These are phyloP conservation scores for Aureobasidium zeae DNA, from an alignment of 2,329 filamentous ascomycete species.

Conservation along the genomic window DNA sequence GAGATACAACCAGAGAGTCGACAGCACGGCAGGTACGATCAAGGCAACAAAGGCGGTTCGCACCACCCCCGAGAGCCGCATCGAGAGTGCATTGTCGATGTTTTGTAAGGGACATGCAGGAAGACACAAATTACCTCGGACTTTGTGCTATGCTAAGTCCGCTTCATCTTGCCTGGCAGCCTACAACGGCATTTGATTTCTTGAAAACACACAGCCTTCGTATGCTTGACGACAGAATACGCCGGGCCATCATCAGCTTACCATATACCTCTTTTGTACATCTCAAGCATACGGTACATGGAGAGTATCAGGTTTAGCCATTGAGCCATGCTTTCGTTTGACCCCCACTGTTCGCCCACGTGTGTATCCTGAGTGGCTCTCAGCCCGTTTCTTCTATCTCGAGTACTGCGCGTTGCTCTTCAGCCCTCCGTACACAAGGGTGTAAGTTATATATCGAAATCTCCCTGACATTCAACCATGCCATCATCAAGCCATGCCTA, in stretches of 20 bases:
- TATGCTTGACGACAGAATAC: no score
- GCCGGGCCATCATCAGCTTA: no score
- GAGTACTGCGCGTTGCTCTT: not conserved
- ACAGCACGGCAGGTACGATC: slow-evolving; percentile 57
- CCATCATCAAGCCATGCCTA: slow-evolving; percentile 1
- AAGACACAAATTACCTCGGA: slow-evolving; percentile 8
- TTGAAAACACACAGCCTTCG: no score
- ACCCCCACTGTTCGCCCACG: slow-evolving; percentile 8
- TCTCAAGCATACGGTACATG: no score
- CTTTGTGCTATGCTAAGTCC: slow-evolving; percentile 6
- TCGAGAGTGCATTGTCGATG: slow-evolving; percentile 26
- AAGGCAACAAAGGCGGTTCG: slow-evolving; percentile 41
- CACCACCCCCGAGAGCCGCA: slow-evolving; percentile 42
- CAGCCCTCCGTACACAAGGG: not conserved
- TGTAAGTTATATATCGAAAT: no score
- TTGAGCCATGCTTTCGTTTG: no score
- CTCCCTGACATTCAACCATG: no score
- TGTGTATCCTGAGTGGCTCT: slow-evolving; percentile 11
- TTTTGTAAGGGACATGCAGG: no score
- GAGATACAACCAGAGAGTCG: slow-evolving; percentile 72
- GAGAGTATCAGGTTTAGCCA: no score
- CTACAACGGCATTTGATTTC: no score
- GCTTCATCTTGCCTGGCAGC: no score
- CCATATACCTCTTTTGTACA: no score
- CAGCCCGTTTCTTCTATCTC: not conserved